phyloP scores from a whole-genome alignment of 2,329 filamentous ascomycete species.

The Knufia fluminis region DNA sequence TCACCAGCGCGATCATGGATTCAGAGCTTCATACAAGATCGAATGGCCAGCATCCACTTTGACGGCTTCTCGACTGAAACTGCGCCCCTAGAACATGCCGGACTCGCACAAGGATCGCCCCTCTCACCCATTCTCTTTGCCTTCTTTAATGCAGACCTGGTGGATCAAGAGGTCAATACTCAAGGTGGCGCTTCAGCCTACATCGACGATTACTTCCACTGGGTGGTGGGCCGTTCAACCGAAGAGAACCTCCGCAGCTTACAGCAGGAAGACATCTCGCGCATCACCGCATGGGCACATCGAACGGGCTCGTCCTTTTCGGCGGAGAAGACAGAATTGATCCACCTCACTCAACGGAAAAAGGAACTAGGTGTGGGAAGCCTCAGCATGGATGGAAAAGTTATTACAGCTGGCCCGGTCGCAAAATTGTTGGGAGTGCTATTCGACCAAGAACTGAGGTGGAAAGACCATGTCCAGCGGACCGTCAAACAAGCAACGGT shows the following conservation, averaged over 20 bases:
- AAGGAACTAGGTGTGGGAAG: conserved; percentile 14
- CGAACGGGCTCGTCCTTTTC: conserved; percentile 24
- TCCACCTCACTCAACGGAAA: conserved; percentile 24
- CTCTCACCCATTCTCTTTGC: conserved; percentile 32
- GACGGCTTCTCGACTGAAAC: background rate
- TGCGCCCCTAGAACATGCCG: conserved; percentile 6
- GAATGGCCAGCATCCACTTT: background rate
- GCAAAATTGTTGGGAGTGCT: conserved; percentile 25
- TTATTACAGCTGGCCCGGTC: conserved; percentile 9
- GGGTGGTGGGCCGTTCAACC: conserved; percentile 5
- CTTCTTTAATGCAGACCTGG: conserved; percentile 33
- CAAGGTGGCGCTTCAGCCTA: conserved; percentile 23
- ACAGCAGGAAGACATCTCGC: conserved; percentile 22
- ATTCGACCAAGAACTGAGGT: conserved; percentile 22
- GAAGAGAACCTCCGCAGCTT: conserved; percentile 7
- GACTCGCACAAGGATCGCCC: conserved; percentile 28
- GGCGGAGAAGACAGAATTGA: conserved; percentile 26
- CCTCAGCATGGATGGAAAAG: conserved; percentile 16
- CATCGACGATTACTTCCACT: conserved; percentile 12
- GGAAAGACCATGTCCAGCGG: conserved; percentile 22
- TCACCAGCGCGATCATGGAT: background rate
- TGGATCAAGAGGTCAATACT: conserved; percentile 26
- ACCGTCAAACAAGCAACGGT: conserved; percentile 19
- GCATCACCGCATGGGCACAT: conserved; percentile 23
- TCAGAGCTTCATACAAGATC: conserved; percentile 2